A percentile compares a stretch with the other conserved stretches of the same genome.
phyloP scores from a whole-genome alignment of 441 rosid species.

The Macaranga tanarius region DNA sequence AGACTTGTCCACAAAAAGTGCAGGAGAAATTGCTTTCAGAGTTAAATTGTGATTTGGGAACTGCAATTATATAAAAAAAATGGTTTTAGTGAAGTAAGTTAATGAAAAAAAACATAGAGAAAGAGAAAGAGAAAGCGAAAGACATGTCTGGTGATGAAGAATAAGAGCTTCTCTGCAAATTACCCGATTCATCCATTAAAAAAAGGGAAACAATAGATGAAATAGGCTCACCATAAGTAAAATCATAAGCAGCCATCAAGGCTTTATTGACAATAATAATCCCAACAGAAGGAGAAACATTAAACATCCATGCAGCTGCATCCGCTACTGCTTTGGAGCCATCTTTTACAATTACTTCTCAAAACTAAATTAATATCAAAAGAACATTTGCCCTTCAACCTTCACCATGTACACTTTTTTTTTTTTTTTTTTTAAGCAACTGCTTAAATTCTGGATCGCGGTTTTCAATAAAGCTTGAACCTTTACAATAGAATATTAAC shows the following conservation, averaged over 20 bases:
- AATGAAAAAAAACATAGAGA: too few relatives aligned
- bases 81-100: neutral
- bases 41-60: slow-evolving; percentile 68
- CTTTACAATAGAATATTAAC: too few relatives aligned
- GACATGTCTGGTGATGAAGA: slow-evolving; percentile 57
- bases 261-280: slow-evolving; percentile 92
- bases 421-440: too few relatives aligned
- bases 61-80: too few relatives aligned
- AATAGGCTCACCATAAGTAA: slow-evolving; percentile 60
- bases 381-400: too few relatives aligned
- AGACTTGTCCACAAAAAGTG: slow-evolving; percentile 61
- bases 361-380: too few relatives aligned
- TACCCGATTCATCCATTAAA: neutral
- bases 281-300: slow-evolving; percentile 92
- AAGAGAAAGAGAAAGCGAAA: neutral
- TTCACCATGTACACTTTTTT: too few relatives aligned
- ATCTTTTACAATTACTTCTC: too few relatives aligned
- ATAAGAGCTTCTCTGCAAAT: too few relatives aligned
- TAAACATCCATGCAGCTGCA: slow-evolving; percentile 88
- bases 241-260: slow-evolving; percentile 82
- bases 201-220: neutral
- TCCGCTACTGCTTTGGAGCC: slow-evolving; percentile 53
- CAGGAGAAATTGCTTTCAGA: slow-evolving; percentile 73
- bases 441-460: too few relatives aligned
- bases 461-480: too few relatives aligned